Percentiles rank a stretch among this genome's conserved stretches.
These are phyloP conservation scores for Tetradesmus obliquus DNA, from an alignment of 139 green algal genomes.

Conservation along the genomic window DNA sequence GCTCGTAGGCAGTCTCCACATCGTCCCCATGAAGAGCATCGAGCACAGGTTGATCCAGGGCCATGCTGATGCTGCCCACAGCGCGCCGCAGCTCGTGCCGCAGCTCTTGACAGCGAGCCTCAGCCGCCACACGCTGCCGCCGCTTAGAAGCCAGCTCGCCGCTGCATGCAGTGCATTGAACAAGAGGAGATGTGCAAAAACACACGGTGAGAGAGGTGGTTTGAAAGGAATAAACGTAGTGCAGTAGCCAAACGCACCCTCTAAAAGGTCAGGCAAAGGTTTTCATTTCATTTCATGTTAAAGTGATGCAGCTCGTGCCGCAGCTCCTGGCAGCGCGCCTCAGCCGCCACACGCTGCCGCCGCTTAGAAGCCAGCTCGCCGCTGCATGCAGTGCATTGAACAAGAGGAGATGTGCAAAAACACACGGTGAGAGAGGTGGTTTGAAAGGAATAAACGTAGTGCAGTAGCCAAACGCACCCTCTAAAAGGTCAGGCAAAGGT, in stretches of 20 bases:
- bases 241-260: no score
- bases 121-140: constrained; percentile 3
- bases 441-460: background rate
- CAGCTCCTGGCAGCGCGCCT: background rate
- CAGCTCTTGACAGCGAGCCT: background rate
- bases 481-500: no score
- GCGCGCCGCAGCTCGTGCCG: constrained; percentile 5
- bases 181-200: background rate
- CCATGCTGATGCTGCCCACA: background rate
- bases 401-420: background rate
- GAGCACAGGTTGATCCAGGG: constrained; percentile 48
- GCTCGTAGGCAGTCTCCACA: constrained; percentile 7
- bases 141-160: constrained; percentile 10
- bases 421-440: background rate
- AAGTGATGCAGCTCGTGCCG: background rate
- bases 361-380: constrained; percentile 4
- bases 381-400: background rate
- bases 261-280: no score
- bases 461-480: no score
- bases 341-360: background rate
- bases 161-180: background rate
- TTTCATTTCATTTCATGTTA: background rate
- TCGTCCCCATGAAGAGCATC: constrained; percentile 18
- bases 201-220: background rate
- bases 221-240: background rate